phyloP scores from a whole-genome alignment of 2,329 filamentous ascomycete species.

The Setomelanomma holmii region DNA sequence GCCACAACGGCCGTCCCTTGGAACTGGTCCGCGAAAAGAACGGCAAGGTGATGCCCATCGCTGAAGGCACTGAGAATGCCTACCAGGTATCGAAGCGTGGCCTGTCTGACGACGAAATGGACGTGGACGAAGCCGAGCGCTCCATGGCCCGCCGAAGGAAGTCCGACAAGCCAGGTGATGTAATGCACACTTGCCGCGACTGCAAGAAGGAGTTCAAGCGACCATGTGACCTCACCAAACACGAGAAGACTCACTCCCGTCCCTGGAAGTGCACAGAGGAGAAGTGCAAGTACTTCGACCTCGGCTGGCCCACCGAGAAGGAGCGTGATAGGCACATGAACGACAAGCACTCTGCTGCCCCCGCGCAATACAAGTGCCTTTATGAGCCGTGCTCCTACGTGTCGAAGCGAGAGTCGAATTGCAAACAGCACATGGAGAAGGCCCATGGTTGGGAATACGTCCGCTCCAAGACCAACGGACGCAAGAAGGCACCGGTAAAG shows the following conservation, averaged over 20 bases:
- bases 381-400: constrained; percentile 88
- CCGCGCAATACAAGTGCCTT: constrained; percentile 82
- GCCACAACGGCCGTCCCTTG: constrained; percentile 80
- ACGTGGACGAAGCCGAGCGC: constrained; percentile 82
- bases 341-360: constrained; percentile 87
- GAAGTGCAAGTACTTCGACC: constrained; percentile 87
- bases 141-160: constrained; percentile 98
- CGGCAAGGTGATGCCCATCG: constrained; percentile 79
- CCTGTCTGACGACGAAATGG: constrained; percentile 69
- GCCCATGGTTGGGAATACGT: constrained; percentile 90
- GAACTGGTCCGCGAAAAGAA: constrained; percentile 84
- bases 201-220: constrained; percentile 92
- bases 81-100: constrained; percentile 65
- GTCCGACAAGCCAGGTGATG: constrained; percentile 84
- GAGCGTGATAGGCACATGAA: constrained; percentile 95
- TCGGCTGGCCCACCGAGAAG: constrained; percentile 97
- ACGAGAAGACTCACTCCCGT: constrained; percentile 96
- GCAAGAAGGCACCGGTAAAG: constrained; percentile 41
- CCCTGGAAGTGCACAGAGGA: constrained; percentile 89
- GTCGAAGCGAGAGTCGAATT: constrained; percentile 95
- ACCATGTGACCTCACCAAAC: constrained; percentile 96
- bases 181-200: constrained; percentile 79
- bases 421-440: constrained; percentile 99
- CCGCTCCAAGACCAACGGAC: constrained; percentile 87
- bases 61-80: constrained; percentile 61